Base-by-base conservation (phyloP, 2,329 filamentous ascomycete species). In the Coniochaeta prunicola region DNA sequence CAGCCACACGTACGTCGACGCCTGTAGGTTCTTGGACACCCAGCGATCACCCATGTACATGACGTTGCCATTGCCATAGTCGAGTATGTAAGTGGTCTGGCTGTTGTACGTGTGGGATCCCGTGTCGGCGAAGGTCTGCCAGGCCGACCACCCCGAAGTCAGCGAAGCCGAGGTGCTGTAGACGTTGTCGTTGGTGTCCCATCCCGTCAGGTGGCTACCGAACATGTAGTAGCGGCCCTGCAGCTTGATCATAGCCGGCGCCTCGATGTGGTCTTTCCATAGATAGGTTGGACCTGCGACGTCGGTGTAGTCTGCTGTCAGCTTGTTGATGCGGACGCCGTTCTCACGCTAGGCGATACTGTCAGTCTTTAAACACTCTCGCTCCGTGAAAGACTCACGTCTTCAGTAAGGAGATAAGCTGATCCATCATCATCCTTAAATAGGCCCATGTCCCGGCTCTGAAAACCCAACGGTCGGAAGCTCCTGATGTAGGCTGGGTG, bases 1-100 rank as follows among this genome's bases (percentile, higher is more conserved):
- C 0, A 89, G 76, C 86, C 86, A 89, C 50, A 88, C 74, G 65
- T 89, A 89, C 0, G 79, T 82, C 42, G 76, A 78, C 15, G 75
- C 68, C 71, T 76, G 76, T 8, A 84, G 73, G 61, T 83, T 78
- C 10, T 66, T 65, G n/a, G 73, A 77, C 2, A 78, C 67, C 81
- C 81, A 84, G 54, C 82, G 77, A 69, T 85, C 82, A 28, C 82
- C 81, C 73, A 82, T 77, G 64, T 83, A 84, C 62, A 80, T 72
- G 61, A 71, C 68, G 60, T 68, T 63, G 36, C 59, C 60, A 60
- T 60, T 58, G 45, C 45, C 60, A 55, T 59, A 64, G 33, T 53
- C 50, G 21, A 83, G 71, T 12, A 84, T 70, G 60, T 76, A 82
- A 12, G 73, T 77, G 1, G 80, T 83, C 64, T 85, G 81, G 4